phyloP scores from a whole-genome alignment of 352 stramenopile species.

The Globisporangium recalcitrans region DNA sequence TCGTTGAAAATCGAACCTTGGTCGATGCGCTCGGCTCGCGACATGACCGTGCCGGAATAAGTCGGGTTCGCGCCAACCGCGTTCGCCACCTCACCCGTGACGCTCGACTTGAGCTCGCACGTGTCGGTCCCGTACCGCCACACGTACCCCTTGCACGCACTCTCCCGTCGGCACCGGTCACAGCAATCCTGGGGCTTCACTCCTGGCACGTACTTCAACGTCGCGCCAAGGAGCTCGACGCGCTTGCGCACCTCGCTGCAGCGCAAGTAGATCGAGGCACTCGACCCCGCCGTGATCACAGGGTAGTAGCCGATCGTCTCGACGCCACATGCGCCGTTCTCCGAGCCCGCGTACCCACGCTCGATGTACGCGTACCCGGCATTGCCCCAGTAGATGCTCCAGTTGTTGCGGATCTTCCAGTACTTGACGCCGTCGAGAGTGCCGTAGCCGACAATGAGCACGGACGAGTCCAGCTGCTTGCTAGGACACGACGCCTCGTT shows the following conservation, averaged over 20 bases:
- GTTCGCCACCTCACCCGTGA: constrained; percentile 7
- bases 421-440: constrained; percentile 33
- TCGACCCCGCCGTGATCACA: not conserved
- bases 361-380: constrained; percentile 57
- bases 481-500: constrained; percentile 31
- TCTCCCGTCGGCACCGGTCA: constrained; percentile 8
- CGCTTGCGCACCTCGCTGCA: not conserved
- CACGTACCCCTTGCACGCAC: constrained; percentile 12
- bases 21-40: not conserved
- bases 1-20: constrained; percentile 11
- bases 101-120: constrained; percentile 16
- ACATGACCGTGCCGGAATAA: constrained; percentile 11
- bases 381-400: constrained; percentile 62
- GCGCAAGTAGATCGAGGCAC: constrained; percentile 1
- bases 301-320: constrained; percentile 23
- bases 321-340: constrained; percentile 55
- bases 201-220: not conserved
- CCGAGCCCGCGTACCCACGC: constrained; percentile 34
- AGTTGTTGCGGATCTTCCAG: constrained; percentile 71
- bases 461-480: constrained; percentile 40
- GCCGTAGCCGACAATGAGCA: constrained; percentile 52
- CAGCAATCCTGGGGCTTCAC: constrained; percentile 11
- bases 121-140: not conserved
- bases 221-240: constrained; percentile 8
- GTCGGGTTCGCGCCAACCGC: not conserved